Evolutionary conservation across 768 basidiomycete species (phyloP).

Genomic region (Boletus edulis): DNA sequence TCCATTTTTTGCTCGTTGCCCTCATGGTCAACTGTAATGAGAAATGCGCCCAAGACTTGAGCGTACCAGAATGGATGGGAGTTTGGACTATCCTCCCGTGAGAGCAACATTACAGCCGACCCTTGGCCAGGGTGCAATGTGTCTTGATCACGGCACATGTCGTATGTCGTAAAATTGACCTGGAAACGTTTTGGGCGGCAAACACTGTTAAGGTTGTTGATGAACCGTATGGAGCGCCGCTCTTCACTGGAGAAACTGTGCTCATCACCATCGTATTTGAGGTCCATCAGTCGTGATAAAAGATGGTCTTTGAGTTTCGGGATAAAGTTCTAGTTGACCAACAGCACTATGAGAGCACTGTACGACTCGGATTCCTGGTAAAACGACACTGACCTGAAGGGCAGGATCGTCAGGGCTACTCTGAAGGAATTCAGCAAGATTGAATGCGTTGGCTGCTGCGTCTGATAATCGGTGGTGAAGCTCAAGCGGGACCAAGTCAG

Average conservation of each 20-base stretch:
- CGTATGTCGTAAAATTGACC: too few relatives aligned
- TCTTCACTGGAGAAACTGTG: too few relatives aligned
- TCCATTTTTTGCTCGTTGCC: conserved; percentile 11
- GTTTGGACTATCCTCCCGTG: conserved; percentile 6
- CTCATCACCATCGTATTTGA: too few relatives aligned
- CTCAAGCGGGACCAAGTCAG: too few relatives aligned
- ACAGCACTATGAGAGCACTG: too few relatives aligned
- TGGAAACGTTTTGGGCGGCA: too few relatives aligned
- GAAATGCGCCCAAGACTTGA: conserved; percentile 19
- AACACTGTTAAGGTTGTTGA: too few relatives aligned
- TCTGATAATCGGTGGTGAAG: neutral
- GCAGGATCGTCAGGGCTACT: neutral
- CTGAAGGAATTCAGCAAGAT: neutral
- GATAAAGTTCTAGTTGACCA: neutral
- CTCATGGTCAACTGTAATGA: conserved; percentile 11
- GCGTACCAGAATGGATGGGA: conserved; percentile 26
- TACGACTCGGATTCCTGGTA: too few relatives aligned
- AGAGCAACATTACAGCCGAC: conserved; percentile 19
- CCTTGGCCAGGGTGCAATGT: conserved; percentile 16
- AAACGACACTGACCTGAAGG: neutral
- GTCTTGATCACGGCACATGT: too few relatives aligned
- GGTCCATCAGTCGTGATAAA: too few relatives aligned
- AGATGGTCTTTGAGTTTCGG: neutral
- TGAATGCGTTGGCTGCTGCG: neutral
- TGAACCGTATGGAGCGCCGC: too few relatives aligned